A percentile compares a stretch with the other conserved stretches of the same genome.
These are phyloP conservation scores for Hymenoscyphus albidus DNA, from an alignment of 2,329 filamentous ascomycete genomes.

Conservation along the genomic window DNA sequence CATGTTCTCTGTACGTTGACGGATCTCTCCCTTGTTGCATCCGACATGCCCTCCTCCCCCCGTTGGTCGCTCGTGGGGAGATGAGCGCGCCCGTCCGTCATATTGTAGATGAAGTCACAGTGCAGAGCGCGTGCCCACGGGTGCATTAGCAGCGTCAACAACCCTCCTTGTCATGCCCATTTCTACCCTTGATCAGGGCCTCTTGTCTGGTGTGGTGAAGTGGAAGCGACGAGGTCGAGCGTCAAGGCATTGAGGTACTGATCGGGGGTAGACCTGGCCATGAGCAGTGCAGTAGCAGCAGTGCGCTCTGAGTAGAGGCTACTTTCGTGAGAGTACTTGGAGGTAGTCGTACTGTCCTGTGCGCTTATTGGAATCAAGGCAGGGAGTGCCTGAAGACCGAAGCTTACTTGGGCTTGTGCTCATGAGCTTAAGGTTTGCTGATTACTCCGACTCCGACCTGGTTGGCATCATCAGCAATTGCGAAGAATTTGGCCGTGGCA, in stretches of 20 bases:
- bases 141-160: slow-evolving; percentile 10
- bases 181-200: slow-evolving; percentile 38
- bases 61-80: not conserved
- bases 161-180: slow-evolving; percentile 37
- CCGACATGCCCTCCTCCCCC: not conserved
- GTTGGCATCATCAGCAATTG: no score
- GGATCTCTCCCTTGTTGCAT: not conserved
- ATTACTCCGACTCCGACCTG: no score
- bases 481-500: no score
- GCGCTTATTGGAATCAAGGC: no score
- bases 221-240: not conserved
- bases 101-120: not conserved
- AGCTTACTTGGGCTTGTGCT: no score
- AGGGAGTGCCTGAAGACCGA: no score
- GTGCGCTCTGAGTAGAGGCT: no score
- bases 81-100: not conserved
- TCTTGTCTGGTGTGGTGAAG: not conserved
- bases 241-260: not conserved
- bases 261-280: not conserved
- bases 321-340: no score
- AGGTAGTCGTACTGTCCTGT: no score
- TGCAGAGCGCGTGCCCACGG: slow-evolving; percentile 1
- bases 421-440: no score
- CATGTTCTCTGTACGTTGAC: not conserved
- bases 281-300: not conserved